A percentile compares a stretch with the other conserved stretches of the same genome.
Conservation (phyloP, 2,329 filamentous ascomycete genomes). For the Leptographium radiaticola region DNA sequence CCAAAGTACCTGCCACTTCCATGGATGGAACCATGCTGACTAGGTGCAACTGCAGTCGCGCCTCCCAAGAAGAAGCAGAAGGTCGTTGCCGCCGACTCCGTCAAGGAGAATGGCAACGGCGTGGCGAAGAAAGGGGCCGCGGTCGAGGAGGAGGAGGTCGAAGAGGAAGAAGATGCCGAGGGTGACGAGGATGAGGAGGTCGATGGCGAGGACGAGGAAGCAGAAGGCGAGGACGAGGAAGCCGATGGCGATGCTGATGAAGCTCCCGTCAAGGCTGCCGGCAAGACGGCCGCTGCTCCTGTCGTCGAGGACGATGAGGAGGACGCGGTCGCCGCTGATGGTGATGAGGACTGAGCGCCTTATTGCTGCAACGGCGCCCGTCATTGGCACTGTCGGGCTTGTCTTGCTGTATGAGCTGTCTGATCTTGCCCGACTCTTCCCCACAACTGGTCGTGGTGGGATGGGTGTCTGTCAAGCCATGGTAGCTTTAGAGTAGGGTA, state of each 20-base stretch:
- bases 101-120: conserved; percentile 12
- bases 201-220: conserved; percentile 19
- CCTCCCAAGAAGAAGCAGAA: conserved; percentile 40
- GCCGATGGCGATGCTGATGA: conserved; percentile 6
- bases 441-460: no score
- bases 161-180: conserved; percentile 14
- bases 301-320: conserved; percentile 5
- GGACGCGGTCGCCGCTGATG: conserved; percentile 6
- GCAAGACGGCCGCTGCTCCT: conserved; percentile 7
- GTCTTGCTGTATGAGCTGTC: no score
- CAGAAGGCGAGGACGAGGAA: conserved; percentile 16
- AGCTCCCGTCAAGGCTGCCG: conserved; percentile 2
- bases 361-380: no score
- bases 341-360: conserved; percentile 9
- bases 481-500: no score
- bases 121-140: conserved; percentile 12
- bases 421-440: no score
- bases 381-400: no score
- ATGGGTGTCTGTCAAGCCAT: no score
- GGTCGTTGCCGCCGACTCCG: conserved; percentile 22
- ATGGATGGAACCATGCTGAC: conserved; percentile 7
- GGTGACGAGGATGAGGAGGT: conserved; percentile 14
- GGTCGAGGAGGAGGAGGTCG: conserved; percentile 12
- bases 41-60: conserved; percentile 14
- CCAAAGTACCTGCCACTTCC: background rate